A percentile compares a stretch with the other conserved stretches of the same genome.
phyloP scores from a whole-genome alignment of 1,284 basidiomycete genomes.

The Mycena sp. region DNA sequence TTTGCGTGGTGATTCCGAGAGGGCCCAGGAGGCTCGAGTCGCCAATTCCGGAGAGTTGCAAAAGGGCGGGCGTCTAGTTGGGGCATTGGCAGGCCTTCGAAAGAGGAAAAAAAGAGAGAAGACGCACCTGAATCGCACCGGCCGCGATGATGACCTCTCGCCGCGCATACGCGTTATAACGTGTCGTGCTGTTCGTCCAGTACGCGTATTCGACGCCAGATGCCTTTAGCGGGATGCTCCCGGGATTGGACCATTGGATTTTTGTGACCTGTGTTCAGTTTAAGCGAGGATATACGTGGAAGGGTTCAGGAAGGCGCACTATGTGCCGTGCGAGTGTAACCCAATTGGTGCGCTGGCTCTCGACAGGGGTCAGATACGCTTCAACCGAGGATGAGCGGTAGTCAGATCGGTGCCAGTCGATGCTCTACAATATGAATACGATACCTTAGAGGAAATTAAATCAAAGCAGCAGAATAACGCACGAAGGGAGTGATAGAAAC shows the following conservation, averaged over 20 bases:
- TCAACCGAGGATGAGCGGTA: slow-evolving; percentile 46
- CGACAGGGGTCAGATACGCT: slow-evolving; percentile 49
- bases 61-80: slow-evolving; percentile 47
- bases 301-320: slow-evolving; percentile 29
- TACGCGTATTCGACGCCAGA: slow-evolving; percentile 47
- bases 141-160: slow-evolving; percentile 51
- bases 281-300: background rate
- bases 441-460: background rate
- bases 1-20: slow-evolving; percentile 49
- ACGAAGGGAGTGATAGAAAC: slow-evolving; percentile 63
- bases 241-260: slow-evolving; percentile 41
- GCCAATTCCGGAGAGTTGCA: slow-evolving; percentile 57
- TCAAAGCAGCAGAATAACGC: slow-evolving; percentile 20
- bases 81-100: background rate
- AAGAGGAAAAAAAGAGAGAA: background rate
- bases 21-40: slow-evolving; percentile 48
- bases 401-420: slow-evolving; percentile 49
- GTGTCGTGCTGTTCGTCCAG: slow-evolving; percentile 37
- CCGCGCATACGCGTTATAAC: slow-evolving; percentile 43
- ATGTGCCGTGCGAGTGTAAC: slow-evolving; percentile 44
- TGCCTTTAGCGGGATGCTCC: slow-evolving; percentile 43
- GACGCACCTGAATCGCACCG: slow-evolving; percentile 42
- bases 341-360: slow-evolving; percentile 46
- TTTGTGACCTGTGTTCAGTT: slow-evolving; percentile 42
- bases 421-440: slow-evolving; percentile 32